Evolutionary conservation across 176 grass and related monocot species (phyloP).

Genomic region (Zizania latifolia): DNA sequence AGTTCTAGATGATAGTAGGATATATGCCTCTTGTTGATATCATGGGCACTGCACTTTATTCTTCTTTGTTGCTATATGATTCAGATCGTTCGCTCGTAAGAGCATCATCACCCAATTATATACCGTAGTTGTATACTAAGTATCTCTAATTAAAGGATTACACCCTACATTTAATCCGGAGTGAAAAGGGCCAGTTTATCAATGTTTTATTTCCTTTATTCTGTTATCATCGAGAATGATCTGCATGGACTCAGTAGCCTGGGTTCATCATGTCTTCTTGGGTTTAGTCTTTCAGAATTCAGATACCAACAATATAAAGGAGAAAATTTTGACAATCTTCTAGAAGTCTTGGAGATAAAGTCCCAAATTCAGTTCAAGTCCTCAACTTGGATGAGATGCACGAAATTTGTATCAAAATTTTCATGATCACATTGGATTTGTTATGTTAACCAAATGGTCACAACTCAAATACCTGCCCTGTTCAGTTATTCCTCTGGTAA

Average conservation of each 20-base stretch:
- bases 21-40: conserved; percentile 1
- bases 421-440: background rate
- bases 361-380: too few relatives aligned
- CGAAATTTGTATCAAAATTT: background rate
- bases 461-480: background rate
- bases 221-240: background rate
- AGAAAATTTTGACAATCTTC: background rate
- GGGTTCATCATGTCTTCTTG: too few relatives aligned
- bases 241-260: background rate
- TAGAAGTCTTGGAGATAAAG: background rate
- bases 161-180: background rate
- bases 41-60: background rate
- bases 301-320: background rate
- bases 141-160: background rate
- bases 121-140: background rate
- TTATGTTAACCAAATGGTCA: background rate
- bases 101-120: conserved; percentile 17
- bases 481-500: background rate
- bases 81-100: conserved; percentile 19
- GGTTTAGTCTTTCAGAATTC: background rate
- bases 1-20: background rate
- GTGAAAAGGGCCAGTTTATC: background rate
- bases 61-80: background rate
- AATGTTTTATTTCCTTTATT: background rate
- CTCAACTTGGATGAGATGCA: background rate